phyloP scores from a whole-genome alignment of 108 stramenopile species.

The Phaeodactylum tricornutum region DNA sequence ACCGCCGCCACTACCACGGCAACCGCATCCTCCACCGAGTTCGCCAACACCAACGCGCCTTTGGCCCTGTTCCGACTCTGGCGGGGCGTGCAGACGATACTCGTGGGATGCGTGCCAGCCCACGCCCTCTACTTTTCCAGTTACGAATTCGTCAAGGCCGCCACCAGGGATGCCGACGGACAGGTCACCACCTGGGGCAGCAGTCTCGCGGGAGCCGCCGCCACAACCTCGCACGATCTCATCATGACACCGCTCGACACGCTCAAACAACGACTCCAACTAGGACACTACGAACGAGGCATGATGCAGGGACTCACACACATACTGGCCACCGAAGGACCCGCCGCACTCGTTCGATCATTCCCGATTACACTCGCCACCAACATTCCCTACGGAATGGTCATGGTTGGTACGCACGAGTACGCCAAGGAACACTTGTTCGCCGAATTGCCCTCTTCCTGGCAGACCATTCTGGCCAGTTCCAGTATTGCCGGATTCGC shows the following conservation, averaged over 20 bases:
- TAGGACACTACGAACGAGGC: slow-evolving; percentile 92
- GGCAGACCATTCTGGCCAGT: slow-evolving; percentile 37
- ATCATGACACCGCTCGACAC: slow-evolving; percentile 97
- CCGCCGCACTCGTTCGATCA: slow-evolving; percentile 66
- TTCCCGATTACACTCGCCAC: slow-evolving; percentile 91
- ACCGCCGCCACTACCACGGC: slow-evolving; percentile 5
- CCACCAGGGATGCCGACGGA: slow-evolving; percentile 15
- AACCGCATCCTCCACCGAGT: neutral
- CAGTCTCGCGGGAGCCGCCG: slow-evolving; percentile 77
- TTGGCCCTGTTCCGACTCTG: slow-evolving; percentile 69
- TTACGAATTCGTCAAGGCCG: slow-evolving; percentile 81
- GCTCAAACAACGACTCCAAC: slow-evolving; percentile 98
- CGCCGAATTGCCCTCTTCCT: neutral
- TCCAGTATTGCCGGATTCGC: slow-evolving; percentile 83
- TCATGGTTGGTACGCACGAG: slow-evolving; percentile 96
- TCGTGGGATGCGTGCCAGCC: slow-evolving; percentile 94
- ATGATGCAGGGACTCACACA: no score
- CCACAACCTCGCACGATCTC: slow-evolving; percentile 86
- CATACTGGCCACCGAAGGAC: slow-evolving; percentile 67
- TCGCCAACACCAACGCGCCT: neutral
- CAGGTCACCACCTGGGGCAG: slow-evolving; percentile 28
- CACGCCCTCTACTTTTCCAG: slow-evolving; percentile 96
- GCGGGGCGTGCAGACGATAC: slow-evolving; percentile 93
- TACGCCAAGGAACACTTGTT: slow-evolving; percentile 36
- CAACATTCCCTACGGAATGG: slow-evolving; percentile 95